Evolutionary conservation across 441 rosid genomes (phyloP).

Genomic region (Erysimum pusillum): DNA sequence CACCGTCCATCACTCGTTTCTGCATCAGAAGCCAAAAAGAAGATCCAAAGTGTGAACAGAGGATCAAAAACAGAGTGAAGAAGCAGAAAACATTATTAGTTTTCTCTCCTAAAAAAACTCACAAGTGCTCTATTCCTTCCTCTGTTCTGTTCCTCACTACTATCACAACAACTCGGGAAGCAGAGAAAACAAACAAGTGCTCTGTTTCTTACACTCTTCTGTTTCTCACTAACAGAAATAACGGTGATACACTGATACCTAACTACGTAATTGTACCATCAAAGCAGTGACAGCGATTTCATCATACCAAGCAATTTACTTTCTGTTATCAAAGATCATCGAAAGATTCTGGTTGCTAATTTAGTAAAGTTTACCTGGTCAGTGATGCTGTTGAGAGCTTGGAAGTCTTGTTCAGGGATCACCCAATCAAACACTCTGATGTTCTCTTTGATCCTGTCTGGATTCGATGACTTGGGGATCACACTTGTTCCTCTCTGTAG

Average conservation of each 20-base stretch:
- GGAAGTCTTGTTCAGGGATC: conserved; percentile 58
- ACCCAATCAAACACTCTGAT: conserved; percentile 58
- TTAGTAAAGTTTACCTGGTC: conserved; percentile 44
- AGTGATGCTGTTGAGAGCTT: conserved; percentile 52
- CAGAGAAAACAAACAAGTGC: neutral
- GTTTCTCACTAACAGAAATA: neutral
- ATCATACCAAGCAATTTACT: neutral
- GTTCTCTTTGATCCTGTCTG: conserved; percentile 62
- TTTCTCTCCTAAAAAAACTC: neutral
- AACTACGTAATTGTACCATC: neutral
- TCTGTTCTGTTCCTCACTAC: neutral
- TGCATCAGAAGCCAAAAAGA: conserved; percentile 32
- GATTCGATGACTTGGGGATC: conserved; percentile 56
- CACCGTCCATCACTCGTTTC: conserved; percentile 64
- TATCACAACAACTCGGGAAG: neutral
- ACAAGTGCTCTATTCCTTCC: neutral
- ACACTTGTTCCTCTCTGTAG: conserved; percentile 63
- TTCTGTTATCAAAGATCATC: neutral
- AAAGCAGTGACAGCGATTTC: neutral
- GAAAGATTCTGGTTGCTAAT: neutral
- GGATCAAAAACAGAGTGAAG: conserved; percentile 23
- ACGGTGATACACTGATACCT: neutral
- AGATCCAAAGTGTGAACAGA: conserved; percentile 3
- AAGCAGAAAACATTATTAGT: neutral
- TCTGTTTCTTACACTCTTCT: neutral